Percentiles rank a stretch among this genome's conserved stretches.
Evolutionary conservation across 2,329 filamentous ascomycete species (phyloP).

Genomic region (Fusarium praegraminearum): DNA sequence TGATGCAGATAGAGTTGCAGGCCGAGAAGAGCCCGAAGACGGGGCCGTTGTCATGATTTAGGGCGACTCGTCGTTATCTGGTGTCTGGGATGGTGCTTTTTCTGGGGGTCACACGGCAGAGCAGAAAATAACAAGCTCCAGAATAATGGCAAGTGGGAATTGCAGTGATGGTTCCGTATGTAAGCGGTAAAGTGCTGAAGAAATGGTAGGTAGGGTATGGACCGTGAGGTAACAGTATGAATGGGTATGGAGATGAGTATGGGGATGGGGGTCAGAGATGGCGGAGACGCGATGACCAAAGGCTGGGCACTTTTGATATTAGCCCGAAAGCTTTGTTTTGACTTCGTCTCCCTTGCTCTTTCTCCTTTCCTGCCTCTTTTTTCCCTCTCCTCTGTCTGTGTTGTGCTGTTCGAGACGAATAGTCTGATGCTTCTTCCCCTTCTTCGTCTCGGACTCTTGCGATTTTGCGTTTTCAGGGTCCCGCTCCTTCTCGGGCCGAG

Average conservation of each 20-base stretch:
- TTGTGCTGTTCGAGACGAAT: background rate
- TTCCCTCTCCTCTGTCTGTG: background rate
- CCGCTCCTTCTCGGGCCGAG: slow-evolving; percentile 40
- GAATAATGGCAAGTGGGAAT: slow-evolving; percentile 14
- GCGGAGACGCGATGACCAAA: slow-evolving; percentile 24
- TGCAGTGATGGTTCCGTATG: slow-evolving; percentile 14
- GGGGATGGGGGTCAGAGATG: slow-evolving; percentile 18
- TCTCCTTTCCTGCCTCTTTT: background rate
- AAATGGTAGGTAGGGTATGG: slow-evolving; percentile 4
- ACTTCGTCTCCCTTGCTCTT: slow-evolving; percentile 12
- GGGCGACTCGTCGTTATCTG: slow-evolving; percentile 26
- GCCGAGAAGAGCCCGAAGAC: slow-evolving; percentile 52
- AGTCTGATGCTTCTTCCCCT: background rate
- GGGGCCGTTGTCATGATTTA: slow-evolving; percentile 46
- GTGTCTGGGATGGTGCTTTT: slow-evolving; percentile 4
- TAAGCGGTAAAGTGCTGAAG: slow-evolving; percentile 11
- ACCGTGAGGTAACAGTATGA: slow-evolving; percentile 3
- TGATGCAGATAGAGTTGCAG: slow-evolving; percentile 31
- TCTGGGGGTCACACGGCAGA: slow-evolving; percentile 18
- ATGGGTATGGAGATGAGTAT: slow-evolving; percentile 14
- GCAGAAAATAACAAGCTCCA: slow-evolving; percentile 16
- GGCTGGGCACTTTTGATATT: slow-evolving; percentile 31
- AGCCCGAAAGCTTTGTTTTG: slow-evolving; percentile 26
- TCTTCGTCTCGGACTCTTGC: slow-evolving; percentile 11
- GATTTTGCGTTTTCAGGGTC: slow-evolving; percentile 29